A percentile compares a stretch with the other conserved stretches of the same genome.
Evolutionary conservation across 1,284 basidiomycete species (phyloP).

Genomic region (Vanrija sp.): DNA sequence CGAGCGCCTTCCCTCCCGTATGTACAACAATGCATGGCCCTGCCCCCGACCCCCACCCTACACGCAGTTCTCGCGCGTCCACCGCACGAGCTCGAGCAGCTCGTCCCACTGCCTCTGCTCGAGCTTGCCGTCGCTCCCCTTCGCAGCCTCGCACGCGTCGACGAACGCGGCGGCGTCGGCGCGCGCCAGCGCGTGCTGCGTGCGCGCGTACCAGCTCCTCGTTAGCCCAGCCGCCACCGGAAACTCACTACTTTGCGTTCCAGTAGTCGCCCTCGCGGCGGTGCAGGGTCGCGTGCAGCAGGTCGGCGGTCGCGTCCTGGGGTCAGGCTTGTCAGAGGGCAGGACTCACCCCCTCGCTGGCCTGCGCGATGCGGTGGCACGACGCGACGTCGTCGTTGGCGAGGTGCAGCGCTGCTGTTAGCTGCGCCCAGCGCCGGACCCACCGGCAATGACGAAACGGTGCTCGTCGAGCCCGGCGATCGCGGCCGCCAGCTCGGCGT

Average conservation of each 20-base stretch:
- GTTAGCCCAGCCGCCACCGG: background rate
- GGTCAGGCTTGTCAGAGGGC: background rate
- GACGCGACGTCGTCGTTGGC: constrained; percentile 47
- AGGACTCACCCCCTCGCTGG: constrained; percentile 33
- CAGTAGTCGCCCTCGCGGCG: constrained; percentile 47
- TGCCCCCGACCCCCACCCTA: too few species aligned
- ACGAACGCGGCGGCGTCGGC: constrained; percentile 37
- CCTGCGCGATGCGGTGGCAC: constrained; percentile 42
- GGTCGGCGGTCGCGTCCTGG: constrained; percentile 38
- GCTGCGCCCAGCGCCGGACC: background rate
- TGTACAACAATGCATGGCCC: too few species aligned
- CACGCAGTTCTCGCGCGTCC: constrained; percentile 37
- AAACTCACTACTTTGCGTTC: constrained; percentile 47
- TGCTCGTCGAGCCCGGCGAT: constrained; percentile 34
- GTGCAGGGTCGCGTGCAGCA: constrained; percentile 47
- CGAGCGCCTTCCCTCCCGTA: too few species aligned
- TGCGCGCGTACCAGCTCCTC: background rate
- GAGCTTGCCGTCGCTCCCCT: constrained; percentile 10
- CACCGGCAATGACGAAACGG: constrained; percentile 35
- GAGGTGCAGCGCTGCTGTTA: constrained; percentile 38
- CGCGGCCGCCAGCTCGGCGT: constrained; percentile 19
- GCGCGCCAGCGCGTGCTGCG: background rate
- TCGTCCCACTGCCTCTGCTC: constrained; percentile 40
- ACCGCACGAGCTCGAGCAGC: constrained; percentile 36
- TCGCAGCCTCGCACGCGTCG: constrained; percentile 33